A percentile compares a stretch with the other conserved stretches of the same genome.
Conservation (phyloP, 768 basidiomycete genomes). For the Lyophyllum decastes region DNA sequence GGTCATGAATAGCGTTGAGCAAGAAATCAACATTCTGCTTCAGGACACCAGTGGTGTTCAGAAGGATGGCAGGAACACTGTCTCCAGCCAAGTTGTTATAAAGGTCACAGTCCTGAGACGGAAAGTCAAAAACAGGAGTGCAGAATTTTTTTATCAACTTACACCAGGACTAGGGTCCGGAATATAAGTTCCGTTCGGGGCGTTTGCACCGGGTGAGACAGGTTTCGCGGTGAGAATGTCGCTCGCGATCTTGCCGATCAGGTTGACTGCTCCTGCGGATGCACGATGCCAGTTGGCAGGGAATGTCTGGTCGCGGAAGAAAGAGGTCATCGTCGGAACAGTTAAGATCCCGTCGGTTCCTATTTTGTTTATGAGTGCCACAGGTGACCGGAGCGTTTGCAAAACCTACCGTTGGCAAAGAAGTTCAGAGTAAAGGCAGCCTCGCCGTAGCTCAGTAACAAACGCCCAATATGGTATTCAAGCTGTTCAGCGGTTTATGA, state of each 20-base stretch:
- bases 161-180: not conserved
- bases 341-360: conserved; percentile 14
- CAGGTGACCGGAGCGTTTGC: not conserved
- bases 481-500: conserved; percentile 2
- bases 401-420: conserved; percentile 15
- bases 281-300: conserved; percentile 11
- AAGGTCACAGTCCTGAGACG: not conserved
- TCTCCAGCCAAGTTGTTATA: conserved; percentile 11
- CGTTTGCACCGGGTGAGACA: conserved; percentile 10
- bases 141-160: no score
- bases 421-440: conserved; percentile 17
- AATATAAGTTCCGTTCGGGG: conserved; percentile 10
- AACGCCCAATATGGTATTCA: conserved; percentile 15
- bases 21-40: conserved; percentile 17
- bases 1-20: conserved; percentile 9
- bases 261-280: not conserved
- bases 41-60: conserved; percentile 15
- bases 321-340: conserved; percentile 14
- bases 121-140: no score
- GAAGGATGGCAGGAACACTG: conserved; percentile 12
- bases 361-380: not conserved
- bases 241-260: not conserved
- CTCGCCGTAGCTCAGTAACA: conserved; percentile 16
- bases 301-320: conserved; percentile 17
- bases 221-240: conserved; percentile 3